phyloP scores from a whole-genome alignment of 2,329 filamentous ascomycete species.

The Sporothrix brunneoviolacea region DNA sequence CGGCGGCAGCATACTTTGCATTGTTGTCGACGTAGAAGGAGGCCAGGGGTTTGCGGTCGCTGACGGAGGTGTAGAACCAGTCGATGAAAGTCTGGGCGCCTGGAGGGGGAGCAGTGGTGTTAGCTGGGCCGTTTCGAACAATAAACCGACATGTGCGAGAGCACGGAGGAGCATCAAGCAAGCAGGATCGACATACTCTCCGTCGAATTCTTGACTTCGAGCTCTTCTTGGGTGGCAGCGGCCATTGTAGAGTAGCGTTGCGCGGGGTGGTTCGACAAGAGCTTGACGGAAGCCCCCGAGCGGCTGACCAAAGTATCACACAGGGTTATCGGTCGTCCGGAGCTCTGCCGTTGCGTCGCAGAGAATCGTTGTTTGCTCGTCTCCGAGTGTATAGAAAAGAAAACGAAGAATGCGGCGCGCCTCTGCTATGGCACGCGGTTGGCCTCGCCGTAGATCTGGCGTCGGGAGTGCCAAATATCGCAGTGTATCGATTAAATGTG shows the following conservation, averaged over 20 bases:
- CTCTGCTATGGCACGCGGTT: too few species aligned
- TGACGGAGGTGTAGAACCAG: constrained; percentile 69
- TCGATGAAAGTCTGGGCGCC: constrained; percentile 67
- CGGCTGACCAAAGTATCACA: not conserved
- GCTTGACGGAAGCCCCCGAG: not conserved
- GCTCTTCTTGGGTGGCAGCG: constrained; percentile 27
- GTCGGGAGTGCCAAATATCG: too few species aligned
- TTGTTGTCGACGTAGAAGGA: constrained; percentile 65
- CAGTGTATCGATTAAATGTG: too few species aligned
- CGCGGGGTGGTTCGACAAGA: not conserved
- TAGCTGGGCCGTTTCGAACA: too few species aligned
- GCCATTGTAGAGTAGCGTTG: constrained; percentile 9
- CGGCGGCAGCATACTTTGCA: constrained; percentile 41
- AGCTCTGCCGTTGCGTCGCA: too few species aligned
- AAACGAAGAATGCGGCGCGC: too few species aligned
- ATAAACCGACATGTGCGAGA: not conserved
- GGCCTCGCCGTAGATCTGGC: too few species aligned
- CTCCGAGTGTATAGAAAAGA: too few species aligned
- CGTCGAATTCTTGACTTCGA: constrained; percentile 38
- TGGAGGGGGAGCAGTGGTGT: constrained; percentile 26
- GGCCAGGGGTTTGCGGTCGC: constrained; percentile 51
- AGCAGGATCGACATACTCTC: constrained; percentile 32
- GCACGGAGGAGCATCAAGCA: not conserved
- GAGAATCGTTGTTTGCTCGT: too few species aligned
- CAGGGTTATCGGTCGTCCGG: not conserved